Conservation (phyloP, 768 basidiomycete species). For the Termitomyces heimii region DNA sequence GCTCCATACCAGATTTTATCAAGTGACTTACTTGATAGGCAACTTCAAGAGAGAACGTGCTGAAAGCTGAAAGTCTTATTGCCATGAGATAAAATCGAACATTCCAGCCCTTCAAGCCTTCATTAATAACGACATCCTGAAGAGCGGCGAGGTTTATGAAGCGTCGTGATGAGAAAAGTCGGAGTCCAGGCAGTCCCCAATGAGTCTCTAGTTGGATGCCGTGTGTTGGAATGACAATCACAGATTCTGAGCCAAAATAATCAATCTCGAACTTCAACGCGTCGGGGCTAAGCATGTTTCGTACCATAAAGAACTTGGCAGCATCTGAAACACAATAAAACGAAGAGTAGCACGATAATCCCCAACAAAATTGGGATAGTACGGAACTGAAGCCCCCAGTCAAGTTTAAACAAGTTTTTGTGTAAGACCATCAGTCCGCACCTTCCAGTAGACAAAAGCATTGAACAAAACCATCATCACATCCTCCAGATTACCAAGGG, state of each 20-base stretch:
- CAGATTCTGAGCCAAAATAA: conserved; percentile 46
- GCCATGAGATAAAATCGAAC: conserved; percentile 63
- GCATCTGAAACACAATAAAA: conserved; percentile 1
- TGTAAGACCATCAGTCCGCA: background rate
- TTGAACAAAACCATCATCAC: conserved; percentile 25
- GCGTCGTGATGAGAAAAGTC: conserved; percentile 31
- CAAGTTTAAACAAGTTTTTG: background rate
- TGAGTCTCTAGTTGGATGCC: conserved; percentile 75
- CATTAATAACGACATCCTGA: conserved; percentile 66
- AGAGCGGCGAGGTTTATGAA: conserved; percentile 57
- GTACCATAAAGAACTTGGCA: conserved; percentile 9
- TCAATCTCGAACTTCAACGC: background rate
- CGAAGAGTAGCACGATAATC: conserved; percentile 15
- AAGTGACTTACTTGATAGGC: conserved; percentile 50
- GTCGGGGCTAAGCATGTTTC: background rate
- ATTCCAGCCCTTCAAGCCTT: conserved; percentile 68
- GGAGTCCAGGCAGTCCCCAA: conserved; percentile 43
- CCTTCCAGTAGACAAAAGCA: conserved; percentile 18
- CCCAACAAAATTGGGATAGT: background rate
- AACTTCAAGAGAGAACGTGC: conserved; percentile 36
- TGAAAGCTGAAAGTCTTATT: conserved; percentile 26
- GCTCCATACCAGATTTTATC: background rate
- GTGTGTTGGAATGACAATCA: conserved; percentile 57
- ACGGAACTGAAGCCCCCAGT: background rate
- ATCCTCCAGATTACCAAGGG: conserved; percentile 15